Evolutionary conservation across 148 eudicot species (phyloP), one percentile per base, ranked within the genome.

Genomic region (Camellia granthamiana): DNA sequence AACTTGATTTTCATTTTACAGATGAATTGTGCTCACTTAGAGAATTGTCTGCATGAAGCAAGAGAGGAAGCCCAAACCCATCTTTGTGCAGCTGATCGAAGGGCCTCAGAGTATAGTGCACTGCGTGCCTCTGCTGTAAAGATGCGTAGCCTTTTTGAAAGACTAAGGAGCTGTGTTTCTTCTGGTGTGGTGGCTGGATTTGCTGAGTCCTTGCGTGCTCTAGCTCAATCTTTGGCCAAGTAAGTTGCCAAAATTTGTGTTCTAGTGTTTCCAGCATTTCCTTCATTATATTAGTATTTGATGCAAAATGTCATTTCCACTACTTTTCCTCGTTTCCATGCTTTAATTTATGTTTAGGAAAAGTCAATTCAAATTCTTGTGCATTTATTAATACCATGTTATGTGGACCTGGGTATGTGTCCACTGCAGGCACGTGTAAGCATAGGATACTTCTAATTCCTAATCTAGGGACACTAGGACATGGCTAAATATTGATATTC

Each of bases 21-120:
- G 99, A 85, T 97, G 93, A 97, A 97, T 79, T 97, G 99, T 86
- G 99, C 96, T 84, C 99, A 92, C 82, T 83, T 97, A 76, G 99
- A 97, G 89, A 97, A 94, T 71, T 91, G 93, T 78, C 90, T 94
- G 65, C 98, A 97, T 78, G 99, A 97, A 84, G 97, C 98, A 42
- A 90, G 98, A 83, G 92, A 94, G 83, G 98, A 97, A 88, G 97
- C 99, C 61, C 99, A 97, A 85, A 97, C 92, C 15, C 94, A 97
- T 90, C 97, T 92, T 13, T 94, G 95, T 84, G 95, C 98, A 38
- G 97, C 98, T 84, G 97, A 92, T 72, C 84, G 99, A 74, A 91
- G 98, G 85, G 98, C 96, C 56, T 94, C 97, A 62, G 90, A 94
- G 62, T 97, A 94, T 84, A 90, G 77, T 82, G 86, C 98, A 59